A percentile compares a stretch with the other conserved stretches of the same genome.
phyloP scores from a whole-genome alignment of 1,139 yeast genomes.

The Sporopachydermia cereana region DNA sequence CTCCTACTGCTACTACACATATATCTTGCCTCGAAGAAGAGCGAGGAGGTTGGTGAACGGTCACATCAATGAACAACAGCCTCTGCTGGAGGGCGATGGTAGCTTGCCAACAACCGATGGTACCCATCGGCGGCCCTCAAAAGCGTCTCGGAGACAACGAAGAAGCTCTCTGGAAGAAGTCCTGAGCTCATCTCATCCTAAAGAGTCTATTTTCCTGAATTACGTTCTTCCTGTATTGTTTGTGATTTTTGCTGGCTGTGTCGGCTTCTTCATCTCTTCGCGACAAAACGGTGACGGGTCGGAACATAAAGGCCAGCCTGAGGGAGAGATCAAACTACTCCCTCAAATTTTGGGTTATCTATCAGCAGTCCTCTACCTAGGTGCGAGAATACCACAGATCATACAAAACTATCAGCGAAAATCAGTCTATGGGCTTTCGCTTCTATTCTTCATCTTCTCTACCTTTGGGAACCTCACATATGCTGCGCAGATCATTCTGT shows the following conservation, averaged over 20 bases:
- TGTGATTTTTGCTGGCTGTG: conserved; percentile 55
- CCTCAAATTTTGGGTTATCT: conserved; percentile 65
- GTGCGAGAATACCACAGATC: conserved; percentile 75
- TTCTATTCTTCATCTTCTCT: conserved; percentile 64
- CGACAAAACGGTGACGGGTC: conserved; percentile 14
- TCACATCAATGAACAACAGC: conserved; percentile 17
- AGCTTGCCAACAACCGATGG: neutral
- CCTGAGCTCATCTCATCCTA: neutral
- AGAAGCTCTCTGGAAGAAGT: conserved; percentile 6
- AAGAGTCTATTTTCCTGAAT: conserved; percentile 35
- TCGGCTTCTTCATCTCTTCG: conserved; percentile 47
- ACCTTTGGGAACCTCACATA: conserved; percentile 68
- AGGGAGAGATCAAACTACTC: conserved; percentile 31
- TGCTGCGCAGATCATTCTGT: conserved; percentile 62
- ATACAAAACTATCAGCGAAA: conserved; percentile 55
- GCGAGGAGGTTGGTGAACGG: conserved; percentile 17
- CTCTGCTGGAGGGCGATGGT: conserved; percentile 9
- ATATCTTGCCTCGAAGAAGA: conserved; percentile 10
- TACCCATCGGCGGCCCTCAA: neutral
- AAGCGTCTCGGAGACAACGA: conserved; percentile 4
- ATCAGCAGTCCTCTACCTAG: conserved; percentile 58
- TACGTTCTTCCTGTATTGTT: conserved; percentile 50
- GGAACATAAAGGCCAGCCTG: conserved; percentile 15
- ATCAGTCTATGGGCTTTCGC: conserved; percentile 64
- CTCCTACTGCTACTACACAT: conserved; percentile 42